Percentiles rank a stretch among this genome's conserved stretches.
phyloP scores from a whole-genome alignment of 352 stramenopile genomes.

The Aphanomyces invadans region DNA sequence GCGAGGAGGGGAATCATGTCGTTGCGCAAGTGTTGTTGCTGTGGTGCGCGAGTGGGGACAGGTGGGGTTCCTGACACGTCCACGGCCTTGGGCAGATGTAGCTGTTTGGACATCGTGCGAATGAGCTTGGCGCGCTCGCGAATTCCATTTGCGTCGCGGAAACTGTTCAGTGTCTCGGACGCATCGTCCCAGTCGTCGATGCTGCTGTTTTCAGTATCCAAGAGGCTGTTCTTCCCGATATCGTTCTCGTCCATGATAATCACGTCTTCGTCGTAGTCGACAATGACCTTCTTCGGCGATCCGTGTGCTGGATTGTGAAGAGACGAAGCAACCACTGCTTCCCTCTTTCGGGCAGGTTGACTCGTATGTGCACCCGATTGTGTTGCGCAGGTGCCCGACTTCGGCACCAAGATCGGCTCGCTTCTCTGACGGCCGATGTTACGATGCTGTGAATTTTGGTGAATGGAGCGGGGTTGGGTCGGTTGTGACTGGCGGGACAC shows the following conservation, averaged over 20 bases:
- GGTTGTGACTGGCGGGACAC: background rate
- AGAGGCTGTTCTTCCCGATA: background rate
- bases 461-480: background rate
- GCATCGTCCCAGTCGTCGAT: background rate
- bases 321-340: too few relatives aligned
- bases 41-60: background rate
- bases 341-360: too few relatives aligned
- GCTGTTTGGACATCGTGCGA: background rate
- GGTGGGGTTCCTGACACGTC: background rate
- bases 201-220: background rate
- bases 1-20: conserved; percentile 1
- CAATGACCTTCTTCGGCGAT: background rate
- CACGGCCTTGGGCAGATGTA: background rate
- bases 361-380: too few relatives aligned
- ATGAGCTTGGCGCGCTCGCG: conserved; percentile 10
- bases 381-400: too few relatives aligned
- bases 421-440: background rate
- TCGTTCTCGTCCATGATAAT: background rate
- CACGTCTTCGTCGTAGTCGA: background rate
- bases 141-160: background rate
- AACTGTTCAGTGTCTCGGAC: background rate
- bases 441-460: too few relatives aligned
- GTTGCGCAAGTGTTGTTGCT: background rate
- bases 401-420: background rate
- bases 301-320: too few relatives aligned